Conservation (phyloP, 139 green algal genomes). For the Chlamydomonas incerta region DNA sequence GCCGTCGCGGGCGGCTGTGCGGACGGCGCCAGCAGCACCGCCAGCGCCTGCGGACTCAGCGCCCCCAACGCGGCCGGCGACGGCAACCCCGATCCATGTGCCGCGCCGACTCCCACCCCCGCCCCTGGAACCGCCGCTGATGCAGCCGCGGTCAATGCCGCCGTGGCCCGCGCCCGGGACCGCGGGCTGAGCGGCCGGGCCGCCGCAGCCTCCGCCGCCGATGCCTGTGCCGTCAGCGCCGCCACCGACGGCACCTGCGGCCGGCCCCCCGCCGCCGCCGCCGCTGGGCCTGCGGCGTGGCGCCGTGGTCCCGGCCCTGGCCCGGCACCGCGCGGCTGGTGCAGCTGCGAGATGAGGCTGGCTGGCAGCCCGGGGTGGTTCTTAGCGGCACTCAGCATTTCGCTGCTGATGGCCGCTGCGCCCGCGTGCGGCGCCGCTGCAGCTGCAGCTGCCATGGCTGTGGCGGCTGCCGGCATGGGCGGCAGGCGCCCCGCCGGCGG, state of each 20-base stretch:
- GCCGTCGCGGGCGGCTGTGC: not conserved
- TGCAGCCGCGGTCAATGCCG: not conserved
- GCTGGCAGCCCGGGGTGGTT: conserved; percentile 20
- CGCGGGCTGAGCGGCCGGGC: conserved; percentile 10
- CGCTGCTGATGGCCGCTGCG: not conserved
- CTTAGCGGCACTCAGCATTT: not conserved
- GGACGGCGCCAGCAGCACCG: conserved; percentile 6
- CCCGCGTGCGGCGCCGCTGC: not conserved
- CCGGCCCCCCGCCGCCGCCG: not conserved
- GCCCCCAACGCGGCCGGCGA: not conserved
- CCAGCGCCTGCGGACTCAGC: conserved; percentile 21
- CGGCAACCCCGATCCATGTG: not conserved
- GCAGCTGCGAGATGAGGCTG: conserved; percentile 17
- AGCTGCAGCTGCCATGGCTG: no score
- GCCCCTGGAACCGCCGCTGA: no score
- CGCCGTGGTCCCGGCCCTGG: not conserved
- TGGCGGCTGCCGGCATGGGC: no score
- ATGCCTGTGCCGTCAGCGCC: not conserved
- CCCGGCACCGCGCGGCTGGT: not conserved
- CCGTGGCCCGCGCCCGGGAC: not conserved
- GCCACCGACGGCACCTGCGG: not conserved
- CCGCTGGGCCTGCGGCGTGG: not conserved
- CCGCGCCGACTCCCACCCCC: no score
- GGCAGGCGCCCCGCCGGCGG: no score
- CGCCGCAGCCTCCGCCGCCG: not conserved